Base-by-base conservation (phyloP, 306 rosid species). In the Ormosia emarginata region DNA sequence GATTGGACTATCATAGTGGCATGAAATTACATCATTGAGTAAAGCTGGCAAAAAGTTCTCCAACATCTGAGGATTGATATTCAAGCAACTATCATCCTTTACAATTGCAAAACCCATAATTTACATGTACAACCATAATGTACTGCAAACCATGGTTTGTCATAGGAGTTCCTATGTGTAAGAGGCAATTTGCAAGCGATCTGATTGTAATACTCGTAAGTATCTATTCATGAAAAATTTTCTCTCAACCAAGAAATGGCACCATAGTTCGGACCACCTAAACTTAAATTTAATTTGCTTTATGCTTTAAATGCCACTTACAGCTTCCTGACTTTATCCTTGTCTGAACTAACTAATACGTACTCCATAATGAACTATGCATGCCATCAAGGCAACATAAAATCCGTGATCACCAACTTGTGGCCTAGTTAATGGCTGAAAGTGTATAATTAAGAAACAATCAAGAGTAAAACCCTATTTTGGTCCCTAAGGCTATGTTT, bases 21-120 rank as follows among this genome's bases (percentile, higher is more conserved):
- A 50, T 61, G 70, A 85, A 58, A 68, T 67, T 47, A 30, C 61
- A 68, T 4, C 79, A 61, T 5, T 33, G 34, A 33, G 43, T 69
- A 57, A 18, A 9, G 44, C 65, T 6, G 32, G 34, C 40, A 68
- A 59, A 67, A 34, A 34, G 17, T 3, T 24, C 15, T 57, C 30
- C 57, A 76, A 67, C 43, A 43, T 73, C 15, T 30, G 47, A 24
- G 24, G 46, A 18, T 15, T 8, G 12, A 53, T 71, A 12, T 73
- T 71, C 71, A 73, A 41, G 63, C 44, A 79, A 34, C 5, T 40
- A 41, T 7, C 18, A 67, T 33, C 17, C 58, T 62, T 40, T 76
- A 76, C 74, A 71, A 77, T 61, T n/a, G 40, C 72, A 32, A 77
- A 77, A 39, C 43, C 70, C 68, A 49, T 59, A 53, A 13, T 41